phyloP scores from a whole-genome alignment of 2,329 filamentous ascomycete species.

The Hypoxylon sp. region DNA sequence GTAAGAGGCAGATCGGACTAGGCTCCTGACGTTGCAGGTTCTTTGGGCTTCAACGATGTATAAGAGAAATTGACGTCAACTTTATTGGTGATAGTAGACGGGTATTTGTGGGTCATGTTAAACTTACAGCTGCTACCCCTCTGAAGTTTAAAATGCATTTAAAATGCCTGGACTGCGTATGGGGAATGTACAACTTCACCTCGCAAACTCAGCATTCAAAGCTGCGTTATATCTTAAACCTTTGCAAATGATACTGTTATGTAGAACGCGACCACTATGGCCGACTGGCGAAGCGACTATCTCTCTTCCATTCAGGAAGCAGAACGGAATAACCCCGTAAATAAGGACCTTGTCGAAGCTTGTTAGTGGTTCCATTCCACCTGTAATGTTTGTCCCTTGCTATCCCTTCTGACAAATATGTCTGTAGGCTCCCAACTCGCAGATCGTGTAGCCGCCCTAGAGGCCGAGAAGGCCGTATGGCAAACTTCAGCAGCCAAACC shows the following conservation, averaged over 20 bases:
- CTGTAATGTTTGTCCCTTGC: neutral
- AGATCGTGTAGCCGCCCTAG: constrained; percentile 75
- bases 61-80: constrained; percentile 8
- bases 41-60: neutral
- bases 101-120: constrained; percentile 32
- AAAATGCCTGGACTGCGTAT: neutral
- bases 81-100: constrained; percentile 23
- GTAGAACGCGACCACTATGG: constrained; percentile 58
- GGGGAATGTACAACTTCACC: constrained; percentile 23
- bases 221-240: neutral
- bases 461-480: constrained; percentile 67
- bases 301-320: constrained; percentile 80
- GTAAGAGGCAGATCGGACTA: too few relatives aligned
- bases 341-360: constrained; percentile 79
- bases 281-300: constrained; percentile 87
- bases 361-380: constrained; percentile 67
- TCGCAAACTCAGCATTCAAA: constrained; percentile 17
- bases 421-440: constrained; percentile 55
- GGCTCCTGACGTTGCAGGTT: neutral
- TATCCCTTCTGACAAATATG: constrained; percentile 9
- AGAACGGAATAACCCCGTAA: constrained; percentile 73
- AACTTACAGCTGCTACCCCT: constrained; percentile 31
- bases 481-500: constrained; percentile 47
- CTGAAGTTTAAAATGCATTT: constrained; percentile 15
- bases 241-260: constrained; percentile 40